phyloP scores from a whole-genome alignment of 1,284 basidiomycete genomes.

The Austropuccinia psidii region DNA sequence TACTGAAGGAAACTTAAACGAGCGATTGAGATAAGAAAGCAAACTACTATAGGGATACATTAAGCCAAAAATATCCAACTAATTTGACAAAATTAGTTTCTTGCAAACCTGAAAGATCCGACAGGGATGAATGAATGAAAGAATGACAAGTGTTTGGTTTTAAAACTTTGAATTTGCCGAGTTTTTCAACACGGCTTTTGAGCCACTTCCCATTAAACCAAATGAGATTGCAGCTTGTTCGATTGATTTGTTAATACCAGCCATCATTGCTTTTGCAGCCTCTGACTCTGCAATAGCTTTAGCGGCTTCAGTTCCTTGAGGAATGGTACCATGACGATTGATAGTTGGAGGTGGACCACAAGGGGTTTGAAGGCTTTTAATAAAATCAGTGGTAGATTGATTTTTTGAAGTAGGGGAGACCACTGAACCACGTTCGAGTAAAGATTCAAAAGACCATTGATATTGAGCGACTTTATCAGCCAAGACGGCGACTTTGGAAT shows the following conservation, averaged over 20 bases:
- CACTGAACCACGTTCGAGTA: slow-evolving; percentile 16
- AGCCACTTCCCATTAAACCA: slow-evolving; percentile 12
- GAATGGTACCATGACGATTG: background rate
- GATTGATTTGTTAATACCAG: background rate
- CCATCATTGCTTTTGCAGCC: slow-evolving; percentile 18
- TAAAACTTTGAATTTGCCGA: background rate
- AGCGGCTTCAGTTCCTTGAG: slow-evolving; percentile 9
- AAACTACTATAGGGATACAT: no score
- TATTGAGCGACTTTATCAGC: slow-evolving; percentile 31
- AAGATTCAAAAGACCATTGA: slow-evolving; percentile 28
- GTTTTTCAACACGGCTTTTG: background rate
- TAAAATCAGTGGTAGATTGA: background rate
- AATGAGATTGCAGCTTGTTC: background rate
- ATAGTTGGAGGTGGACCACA: slow-evolving; percentile 5
- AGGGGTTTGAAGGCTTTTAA: slow-evolving; percentile 5
- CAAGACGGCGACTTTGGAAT: slow-evolving; percentile 9
- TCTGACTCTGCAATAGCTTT: background rate
- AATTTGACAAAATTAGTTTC: no score
- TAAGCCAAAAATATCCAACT: no score
- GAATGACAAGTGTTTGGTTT: no score
- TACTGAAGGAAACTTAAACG: no score
- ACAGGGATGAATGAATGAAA: no score
- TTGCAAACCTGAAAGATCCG: no score
- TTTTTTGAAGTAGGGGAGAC: background rate
- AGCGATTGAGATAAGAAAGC: no score